These are phyloP conservation scores for Mycena maculata DNA, from an alignment of 768 basidiomycete species.

Conservation along the genomic window DNA sequence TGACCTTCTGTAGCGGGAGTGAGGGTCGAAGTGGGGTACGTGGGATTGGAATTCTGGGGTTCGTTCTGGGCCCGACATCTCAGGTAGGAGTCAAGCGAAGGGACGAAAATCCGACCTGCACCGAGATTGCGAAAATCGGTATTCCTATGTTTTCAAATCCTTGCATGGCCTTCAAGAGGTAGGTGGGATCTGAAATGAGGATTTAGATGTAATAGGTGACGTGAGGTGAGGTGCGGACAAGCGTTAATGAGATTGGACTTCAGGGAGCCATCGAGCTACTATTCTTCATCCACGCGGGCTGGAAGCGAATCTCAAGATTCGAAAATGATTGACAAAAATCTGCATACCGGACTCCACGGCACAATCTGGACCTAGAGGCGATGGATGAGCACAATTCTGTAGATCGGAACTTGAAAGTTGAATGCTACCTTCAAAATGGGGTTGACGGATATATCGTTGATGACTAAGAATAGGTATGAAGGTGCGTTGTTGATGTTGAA, in stretches of 20 bases:
- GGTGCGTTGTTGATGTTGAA: slow-evolving; percentile 73
- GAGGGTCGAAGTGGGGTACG: slow-evolving; percentile 62
- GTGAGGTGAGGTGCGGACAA: neutral
- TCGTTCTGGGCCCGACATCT: slow-evolving; percentile 56
- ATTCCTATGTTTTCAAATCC: slow-evolving; percentile 73
- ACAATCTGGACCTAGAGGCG: slow-evolving; percentile 58
- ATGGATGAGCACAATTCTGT: slow-evolving; percentile 16
- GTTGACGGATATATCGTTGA: slow-evolving; percentile 76
- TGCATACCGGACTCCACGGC: slow-evolving; percentile 80
- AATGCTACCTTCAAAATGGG: slow-evolving; percentile 14
- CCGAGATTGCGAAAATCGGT: slow-evolving; percentile 68
- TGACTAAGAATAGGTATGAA: slow-evolving; percentile 69
- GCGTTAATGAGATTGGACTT: slow-evolving; percentile 53
- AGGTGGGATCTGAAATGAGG: slow-evolving; percentile 65
- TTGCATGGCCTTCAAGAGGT: slow-evolving; percentile 78
- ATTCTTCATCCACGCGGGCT: slow-evolving; percentile 87
- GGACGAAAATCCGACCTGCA: slow-evolving; percentile 39
- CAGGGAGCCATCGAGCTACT: slow-evolving; percentile 69
- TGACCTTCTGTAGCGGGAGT: slow-evolving; percentile 61
- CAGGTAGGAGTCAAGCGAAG: neutral
- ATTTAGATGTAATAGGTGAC: neutral
- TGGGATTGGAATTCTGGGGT: slow-evolving; percentile 68
- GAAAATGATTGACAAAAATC: neutral
- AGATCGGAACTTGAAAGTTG: neutral
- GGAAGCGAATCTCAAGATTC: neutral